phyloP scores from a whole-genome alignment of 108 stramenopile genomes.

The Cyclotella atomus region DNA sequence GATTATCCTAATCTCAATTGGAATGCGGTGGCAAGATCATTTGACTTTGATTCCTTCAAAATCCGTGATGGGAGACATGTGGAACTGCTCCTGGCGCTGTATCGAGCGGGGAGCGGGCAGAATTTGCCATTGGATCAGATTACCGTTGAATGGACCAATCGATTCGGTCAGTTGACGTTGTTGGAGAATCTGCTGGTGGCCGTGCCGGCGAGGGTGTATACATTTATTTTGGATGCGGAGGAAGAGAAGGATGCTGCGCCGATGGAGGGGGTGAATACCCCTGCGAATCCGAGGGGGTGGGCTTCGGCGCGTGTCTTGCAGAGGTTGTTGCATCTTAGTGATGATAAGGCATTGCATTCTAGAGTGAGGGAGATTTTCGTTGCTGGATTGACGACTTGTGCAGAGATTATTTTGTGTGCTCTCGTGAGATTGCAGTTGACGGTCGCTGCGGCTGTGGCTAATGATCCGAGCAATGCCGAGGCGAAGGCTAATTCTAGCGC shows the following conservation, averaged over 20 bases:
- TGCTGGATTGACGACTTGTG: conserved; percentile 68
- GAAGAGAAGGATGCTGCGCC: conserved; percentile 78
- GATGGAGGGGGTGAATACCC: conserved; percentile 35
- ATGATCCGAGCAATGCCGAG: conserved; percentile 18
- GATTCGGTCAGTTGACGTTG: conserved; percentile 80
- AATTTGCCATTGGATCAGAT: conserved; percentile 66
- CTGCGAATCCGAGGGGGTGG: conserved; percentile 70
- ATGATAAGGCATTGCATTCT: conserved; percentile 72
- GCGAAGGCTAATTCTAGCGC: conserved; percentile 54
- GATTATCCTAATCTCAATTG: conserved; percentile 88
- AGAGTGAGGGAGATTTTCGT: conserved; percentile 79
- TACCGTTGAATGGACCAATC: conserved; percentile 80
- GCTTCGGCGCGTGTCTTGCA: conserved; percentile 77
- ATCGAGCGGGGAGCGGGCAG: conserved; percentile 64
- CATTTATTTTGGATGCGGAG: conserved; percentile 67
- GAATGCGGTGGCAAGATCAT: conserved; percentile 72
- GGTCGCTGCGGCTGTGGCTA: conserved; percentile 39
- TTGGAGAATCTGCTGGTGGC: conserved; percentile 70
- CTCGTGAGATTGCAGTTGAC: conserved; percentile 62
- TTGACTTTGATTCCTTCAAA: conserved; percentile 89
- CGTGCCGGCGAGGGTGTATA: conserved; percentile 69
- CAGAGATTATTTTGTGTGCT: conserved; percentile 83
- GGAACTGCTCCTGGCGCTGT: conserved; percentile 77
- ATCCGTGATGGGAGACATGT: conserved; percentile 76
- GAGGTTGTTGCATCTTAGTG: conserved; percentile 74